Base-by-base conservation (phyloP, 1,284 basidiomycete species). In the Naganishia albida region DNA sequence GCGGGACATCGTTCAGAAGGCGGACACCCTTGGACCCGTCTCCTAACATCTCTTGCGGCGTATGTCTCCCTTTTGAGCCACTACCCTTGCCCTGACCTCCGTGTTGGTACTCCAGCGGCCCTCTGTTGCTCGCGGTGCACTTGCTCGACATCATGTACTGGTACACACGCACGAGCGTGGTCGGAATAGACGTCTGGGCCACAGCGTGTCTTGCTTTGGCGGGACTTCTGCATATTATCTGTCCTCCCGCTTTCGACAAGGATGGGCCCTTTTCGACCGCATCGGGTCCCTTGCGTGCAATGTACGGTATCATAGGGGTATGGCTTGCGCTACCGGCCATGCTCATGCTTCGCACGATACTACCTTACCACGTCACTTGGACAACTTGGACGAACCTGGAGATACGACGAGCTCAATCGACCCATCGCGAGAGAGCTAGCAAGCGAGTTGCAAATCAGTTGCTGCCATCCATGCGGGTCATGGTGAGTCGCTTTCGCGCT, bases 311-410 rank as follows among this genome's bases (percentile, higher is more conserved):
- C 20, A 1, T 60, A 2, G 30, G 34, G 2, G 20, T 38, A 3
- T 60, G 34, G 34, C 16, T 40, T 20, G 20, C 48, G 7, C 43
- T 60, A 20, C 57, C 57, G 3, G 38, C 57, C n/a, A 18, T 40
- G 12, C 30, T 40, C 7, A 60, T 60, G 39, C 3, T 60, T 15
- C 10, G 38, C 12, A 12, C 30, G 3, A 42, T 60, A 26, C 20
- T n/a, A n/a, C 57, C 38, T 25, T 39, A 50, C 46, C 23, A 12
- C 44, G 26, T 60, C 28, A 60, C 57, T 8, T 60, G 57, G 57
- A 40, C 16, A 6, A 18, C 46, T 13, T 60, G 57, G 57, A 50
- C 38, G 30, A 50, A 26, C 15, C 23, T 42, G 1, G 34, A 49
- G 15, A 25, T 60, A n/a, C 23, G 40, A 10, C 46, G 57, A 8